These are phyloP conservation scores for Eremothecium cymbalariae DNA, from an alignment of 1,139 yeast genomes.

Conservation along the genomic window DNA sequence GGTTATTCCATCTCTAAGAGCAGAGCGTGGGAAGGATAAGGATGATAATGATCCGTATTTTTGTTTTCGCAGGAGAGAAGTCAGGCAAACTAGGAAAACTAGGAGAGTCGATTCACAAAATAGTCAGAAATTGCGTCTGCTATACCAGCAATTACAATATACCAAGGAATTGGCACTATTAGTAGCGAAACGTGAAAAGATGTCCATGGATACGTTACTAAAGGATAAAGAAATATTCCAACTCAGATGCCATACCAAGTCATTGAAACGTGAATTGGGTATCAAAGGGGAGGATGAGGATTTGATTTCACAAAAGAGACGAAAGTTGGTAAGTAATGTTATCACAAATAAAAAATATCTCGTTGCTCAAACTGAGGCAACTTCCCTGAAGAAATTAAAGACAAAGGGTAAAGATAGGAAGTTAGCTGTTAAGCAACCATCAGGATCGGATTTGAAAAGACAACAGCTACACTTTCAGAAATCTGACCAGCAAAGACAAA, in stretches of 20 bases:
- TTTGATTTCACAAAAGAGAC: slow-evolving; percentile 70
- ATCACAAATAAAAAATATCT: slow-evolving; percentile 27
- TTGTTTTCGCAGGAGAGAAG: slow-evolving; percentile 92
- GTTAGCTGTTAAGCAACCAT: slow-evolving; percentile 4
- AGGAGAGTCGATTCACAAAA: slow-evolving; percentile 90
- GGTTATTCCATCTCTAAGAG: slow-evolving; percentile 67
- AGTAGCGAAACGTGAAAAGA: slow-evolving; percentile 62
- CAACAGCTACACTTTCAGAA: slow-evolving; percentile 13
- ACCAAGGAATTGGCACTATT: slow-evolving; percentile 64
- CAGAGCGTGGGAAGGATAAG: slow-evolving; percentile 81
- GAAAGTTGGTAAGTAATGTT: slow-evolving; percentile 35
- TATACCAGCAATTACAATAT: slow-evolving; percentile 68
- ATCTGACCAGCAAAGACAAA: slow-evolving; percentile 12
- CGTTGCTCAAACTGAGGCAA: slow-evolving; percentile 12
- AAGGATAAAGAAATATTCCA: slow-evolving; percentile 21
- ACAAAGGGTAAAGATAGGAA: slow-evolving; percentile 14
- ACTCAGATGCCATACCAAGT: slow-evolving; percentile 62
- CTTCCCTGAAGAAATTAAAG: slow-evolving; percentile 10
- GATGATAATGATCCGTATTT: slow-evolving; percentile 94
- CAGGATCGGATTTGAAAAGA: slow-evolving; percentile 8
- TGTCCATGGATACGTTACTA: slow-evolving; percentile 24
- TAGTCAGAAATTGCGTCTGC: slow-evolving; percentile 68
- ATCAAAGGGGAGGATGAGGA: slow-evolving; percentile 82
- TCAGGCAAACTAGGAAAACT: slow-evolving; percentile 92
- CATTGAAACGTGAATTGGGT: slow-evolving; percentile 63